phyloP scores from a whole-genome alignment of 2,329 filamentous ascomycete species.

The Chaetoscypha palmicola region DNA sequence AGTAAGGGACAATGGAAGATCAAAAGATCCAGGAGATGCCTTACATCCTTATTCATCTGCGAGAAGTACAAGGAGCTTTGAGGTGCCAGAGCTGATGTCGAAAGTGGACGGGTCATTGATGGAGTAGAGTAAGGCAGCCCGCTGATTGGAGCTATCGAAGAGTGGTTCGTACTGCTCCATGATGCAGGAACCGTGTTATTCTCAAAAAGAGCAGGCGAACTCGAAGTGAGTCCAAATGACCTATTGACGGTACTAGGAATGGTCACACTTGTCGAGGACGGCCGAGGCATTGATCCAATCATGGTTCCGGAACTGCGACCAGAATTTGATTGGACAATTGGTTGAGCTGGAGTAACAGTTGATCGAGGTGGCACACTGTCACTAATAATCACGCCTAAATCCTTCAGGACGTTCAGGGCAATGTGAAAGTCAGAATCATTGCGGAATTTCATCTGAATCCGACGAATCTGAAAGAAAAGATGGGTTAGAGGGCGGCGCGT shows the following conservation, averaged over 20 bases:
- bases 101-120: slow-evolving; percentile 6
- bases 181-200: slow-evolving; percentile 13
- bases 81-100: slow-evolving; percentile 3
- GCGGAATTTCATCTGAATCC: slow-evolving; percentile 38
- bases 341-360: slow-evolving; percentile 11
- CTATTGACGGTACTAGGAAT: too few species aligned
- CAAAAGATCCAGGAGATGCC: too few species aligned
- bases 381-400: slow-evolving; percentile 31
- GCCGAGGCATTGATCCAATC: slow-evolving; percentile 1
- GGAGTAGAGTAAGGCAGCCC: background rate
- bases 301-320: slow-evolving; percentile 2
- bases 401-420: slow-evolving; percentile 24
- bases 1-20: too few species aligned
- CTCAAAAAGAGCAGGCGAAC: too few species aligned
- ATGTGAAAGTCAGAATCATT: slow-evolving; percentile 32
- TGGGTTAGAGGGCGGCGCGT: background rate
- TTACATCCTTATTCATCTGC: slow-evolving; percentile 20
- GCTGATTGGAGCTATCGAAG: slow-evolving; percentile 4
- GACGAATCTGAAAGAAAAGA: slow-evolving; percentile 31
- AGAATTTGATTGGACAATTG: slow-evolving; percentile 4
- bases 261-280: slow-evolving; percentile 11
- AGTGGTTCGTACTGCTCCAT: slow-evolving; percentile 11
- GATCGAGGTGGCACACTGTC: slow-evolving; percentile 8
- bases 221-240: too few species aligned
- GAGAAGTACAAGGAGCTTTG: slow-evolving; percentile 11